Base-by-base conservation (phyloP, 2,329 filamentous ascomycete species). In the Claviceps sp. region DNA sequence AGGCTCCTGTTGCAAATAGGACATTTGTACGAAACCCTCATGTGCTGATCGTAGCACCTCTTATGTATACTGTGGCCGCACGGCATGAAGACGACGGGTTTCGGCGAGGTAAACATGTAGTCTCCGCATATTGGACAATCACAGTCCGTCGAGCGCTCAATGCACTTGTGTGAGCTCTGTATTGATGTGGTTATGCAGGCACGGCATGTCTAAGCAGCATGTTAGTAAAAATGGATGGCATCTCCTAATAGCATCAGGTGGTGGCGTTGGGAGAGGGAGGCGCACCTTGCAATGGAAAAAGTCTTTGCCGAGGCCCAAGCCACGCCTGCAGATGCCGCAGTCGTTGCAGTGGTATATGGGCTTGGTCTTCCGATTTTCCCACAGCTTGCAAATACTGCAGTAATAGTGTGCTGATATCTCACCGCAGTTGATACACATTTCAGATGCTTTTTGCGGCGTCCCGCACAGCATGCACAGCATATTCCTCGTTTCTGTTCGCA, bases 391-490 rank as follows among this genome's bases (percentile, higher is more conserved):
- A 52, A 93, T 85, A 51, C 82, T 79, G 70, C 93, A 98, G 65
- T 94, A 98, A 67, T 97, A 97, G 62, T 85, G 85, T 13, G 91
- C 89, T 6, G 88, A 81, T 53, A 82, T 79, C 58, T 82, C 81
- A 18, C 83, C 85, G 64, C 93, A 98, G 52, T 80, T 76, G 49
- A 77, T 74, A 65, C 93, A 98, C 50, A 80, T 75, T 56, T 95
- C 88, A 34, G 81, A 81, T 3, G 86, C 90, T 52, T 79, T 79
- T 61, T 98, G 93, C 2, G 93, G 84, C 52, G 85, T 88, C 6
- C 83, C 81, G 66, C 93, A 98, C 30, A 89, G 75, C 93, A 98
- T 98, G 67, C 93, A 98, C 5, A 98, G 77, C 93, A 98, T 98
- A 61, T 96, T 85, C 66, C 84, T 85, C 7, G 91, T 98, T 60